Percentiles rank a stretch among this genome's conserved stretches.
phyloP scores from a whole-genome alignment of 148 eudicot species.

The Drosera capensis region DNA sequence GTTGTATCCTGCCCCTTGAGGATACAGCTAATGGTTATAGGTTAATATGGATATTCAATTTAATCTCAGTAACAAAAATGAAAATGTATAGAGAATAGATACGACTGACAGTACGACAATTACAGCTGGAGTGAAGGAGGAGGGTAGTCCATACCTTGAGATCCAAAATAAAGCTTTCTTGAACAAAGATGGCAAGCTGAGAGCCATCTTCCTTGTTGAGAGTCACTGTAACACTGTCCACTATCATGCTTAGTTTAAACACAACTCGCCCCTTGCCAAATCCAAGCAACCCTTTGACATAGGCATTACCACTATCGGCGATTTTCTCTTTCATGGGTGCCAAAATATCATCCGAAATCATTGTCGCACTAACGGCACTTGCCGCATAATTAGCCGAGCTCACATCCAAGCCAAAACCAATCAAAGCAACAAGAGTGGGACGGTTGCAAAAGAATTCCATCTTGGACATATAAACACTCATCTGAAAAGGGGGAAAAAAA shows the following conservation, averaged over 20 bases:
- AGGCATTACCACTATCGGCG: slow-evolving; percentile 36
- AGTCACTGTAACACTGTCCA: slow-evolving; percentile 67
- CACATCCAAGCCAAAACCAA: slow-evolving; percentile 63
- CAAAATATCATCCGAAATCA: slow-evolving; percentile 21
- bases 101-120: too few species aligned
- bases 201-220: slow-evolving; percentile 87
- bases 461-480: slow-evolving; percentile 87
- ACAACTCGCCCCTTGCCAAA: slow-evolving; percentile 86
- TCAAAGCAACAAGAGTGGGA: slow-evolving; percentile 91
- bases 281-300: slow-evolving; percentile 76
- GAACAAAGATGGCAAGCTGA: slow-evolving; percentile 90
- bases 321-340: slow-evolving; percentile 19
- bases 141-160: slow-evolving; percentile 40
- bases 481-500: slow-evolving; percentile 64
- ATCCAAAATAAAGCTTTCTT: slow-evolving; percentile 81
- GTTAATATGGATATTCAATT: too few species aligned
- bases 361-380: slow-evolving; percentile 12
- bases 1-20: too few species aligned
- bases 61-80: too few species aligned
- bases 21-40: too few species aligned
- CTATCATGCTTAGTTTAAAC: slow-evolving; percentile 68
- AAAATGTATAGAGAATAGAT: too few species aligned
- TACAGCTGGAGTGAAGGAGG: slow-evolving; percentile 38
- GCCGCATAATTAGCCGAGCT: slow-evolving; percentile 30
- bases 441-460: slow-evolving; percentile 88